Evolutionary conservation across 106 monocot species (phyloP), one percentile per base, ranked within the genome.

Genomic region (Allium sativum): DNA sequence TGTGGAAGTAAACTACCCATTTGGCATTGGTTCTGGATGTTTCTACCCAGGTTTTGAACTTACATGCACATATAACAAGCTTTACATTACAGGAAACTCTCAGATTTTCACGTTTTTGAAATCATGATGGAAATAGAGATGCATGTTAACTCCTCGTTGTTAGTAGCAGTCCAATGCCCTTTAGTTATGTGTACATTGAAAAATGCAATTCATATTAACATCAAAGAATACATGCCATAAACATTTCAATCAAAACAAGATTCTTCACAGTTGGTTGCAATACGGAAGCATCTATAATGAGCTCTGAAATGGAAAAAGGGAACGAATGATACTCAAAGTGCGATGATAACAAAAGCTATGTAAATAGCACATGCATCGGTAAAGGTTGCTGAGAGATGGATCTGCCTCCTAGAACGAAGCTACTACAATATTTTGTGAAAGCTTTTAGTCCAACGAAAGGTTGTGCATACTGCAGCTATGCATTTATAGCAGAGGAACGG

Each of bases 401-500:
- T 0, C 11, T 56, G 9, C 56, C 56, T 22, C 56, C 56, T 9
- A 21, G 6, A 19, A 56, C 10, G 21, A 56, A 56, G 21, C 14
- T 22, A 1, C 3, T 56, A 22, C 18, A 21, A 11, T 56, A 21
- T 31, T 21, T 12, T 13, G 56, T 40, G 21, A 56, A 56, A 56
- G 12, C 21, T 2, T 56, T 22, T 56, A 54, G 14, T 18, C 10
- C 14, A 5, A 12, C 3, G 3, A 12, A 18, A 11, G 13, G 21
- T 2, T 12, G 13, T 21, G 8, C 8, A 7, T 21, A 12, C 40
- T 56, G 56, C 56, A 22, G 56, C 56, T 40, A 56, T 56, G 17
- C 56, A 21, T 56, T 56, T 56, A 56, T 22, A 22, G 56, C 56
- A 22, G 56, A 56, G 6, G 56, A 56, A 19, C 22, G 56, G 56